Conservation (phyloP, 345 rosid genomes). For the Bruguiera parviflora region DNA sequence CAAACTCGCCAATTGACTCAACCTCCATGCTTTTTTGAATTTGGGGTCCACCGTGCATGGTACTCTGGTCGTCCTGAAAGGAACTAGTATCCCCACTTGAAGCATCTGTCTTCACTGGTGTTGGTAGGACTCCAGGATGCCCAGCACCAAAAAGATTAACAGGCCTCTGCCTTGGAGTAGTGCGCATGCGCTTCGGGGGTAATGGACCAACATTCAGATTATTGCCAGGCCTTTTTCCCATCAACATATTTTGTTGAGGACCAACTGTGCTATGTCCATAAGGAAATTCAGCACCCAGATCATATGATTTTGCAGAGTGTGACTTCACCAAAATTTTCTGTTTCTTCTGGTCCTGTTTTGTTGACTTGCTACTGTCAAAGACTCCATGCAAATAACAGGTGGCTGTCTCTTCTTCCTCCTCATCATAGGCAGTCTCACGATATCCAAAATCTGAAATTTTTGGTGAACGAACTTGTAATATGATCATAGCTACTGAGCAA, state of each 20-base stretch:
- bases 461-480: conserved; percentile 25
- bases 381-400: conserved; percentile 61
- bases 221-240: conserved; percentile 68
- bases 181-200: conserved; percentile 90
- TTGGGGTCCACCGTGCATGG: conserved; percentile 68
- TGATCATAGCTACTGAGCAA: conserved; percentile 16
- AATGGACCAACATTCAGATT: conserved; percentile 58
- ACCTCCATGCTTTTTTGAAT: conserved; percentile 75
- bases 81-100: conserved; percentile 98
- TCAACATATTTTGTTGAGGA: conserved; percentile 44
- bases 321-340: conserved; percentile 50
- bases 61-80: conserved; percentile 90
- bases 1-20: conserved; percentile 68
- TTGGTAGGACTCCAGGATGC: conserved; percentile 44
- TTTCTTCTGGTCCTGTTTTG: conserved; percentile 58
- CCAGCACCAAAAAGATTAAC: conserved; percentile 58
- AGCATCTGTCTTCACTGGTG: conserved; percentile 67
- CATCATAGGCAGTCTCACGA: conserved; percentile 53
- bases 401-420: conserved; percentile 88
- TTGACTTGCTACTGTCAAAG: conserved; percentile 55
- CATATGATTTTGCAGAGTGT: conserved; percentile 55
- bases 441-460: conserved; percentile 55
- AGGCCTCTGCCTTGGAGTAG: conserved; percentile 81
- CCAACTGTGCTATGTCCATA: conserved; percentile 43
- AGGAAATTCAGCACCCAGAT: conserved; percentile 55